phyloP scores from a whole-genome alignment of 2,329 filamentous ascomycete genomes.

The Didymella exigua region DNA sequence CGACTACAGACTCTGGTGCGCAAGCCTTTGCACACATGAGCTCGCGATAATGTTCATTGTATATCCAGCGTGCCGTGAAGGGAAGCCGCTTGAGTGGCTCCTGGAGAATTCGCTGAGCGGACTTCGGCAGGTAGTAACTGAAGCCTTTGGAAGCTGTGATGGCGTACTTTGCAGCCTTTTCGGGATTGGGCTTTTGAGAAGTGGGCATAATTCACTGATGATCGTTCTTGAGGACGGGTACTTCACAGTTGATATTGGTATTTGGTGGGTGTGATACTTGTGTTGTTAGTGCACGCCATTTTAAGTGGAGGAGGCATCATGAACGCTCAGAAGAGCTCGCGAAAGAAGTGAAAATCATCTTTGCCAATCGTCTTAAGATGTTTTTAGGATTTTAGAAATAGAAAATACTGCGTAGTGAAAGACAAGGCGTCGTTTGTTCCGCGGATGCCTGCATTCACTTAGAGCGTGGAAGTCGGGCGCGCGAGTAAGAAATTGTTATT shows the following conservation, averaged over 20 bases:
- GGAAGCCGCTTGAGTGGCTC: background rate
- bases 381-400: background rate
- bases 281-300: background rate
- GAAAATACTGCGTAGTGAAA: background rate
- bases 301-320: background rate
- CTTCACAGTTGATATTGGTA: background rate
- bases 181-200: background rate
- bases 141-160: slow-evolving; percentile 12
- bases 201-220: background rate
- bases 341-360: background rate
- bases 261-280: background rate
- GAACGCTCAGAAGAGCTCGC: background rate
- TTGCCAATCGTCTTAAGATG: background rate
- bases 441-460: background rate
- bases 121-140: slow-evolving; percentile 8
- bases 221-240: background rate
- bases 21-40: slow-evolving; percentile 9
- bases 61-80: slow-evolving; percentile 1
- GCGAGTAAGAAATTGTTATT: background rate
- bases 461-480: background rate
- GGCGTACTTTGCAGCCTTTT: slow-evolving; percentile 1
- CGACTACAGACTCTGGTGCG: background rate
- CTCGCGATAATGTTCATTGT: slow-evolving; percentile 8
- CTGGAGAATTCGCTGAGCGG: background rate
- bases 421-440: background rate